Percentiles rank a stretch among this genome's conserved stretches.
phyloP scores from a whole-genome alignment of 2,329 filamentous ascomycete genomes.

The Hypoxylon sp. region DNA sequence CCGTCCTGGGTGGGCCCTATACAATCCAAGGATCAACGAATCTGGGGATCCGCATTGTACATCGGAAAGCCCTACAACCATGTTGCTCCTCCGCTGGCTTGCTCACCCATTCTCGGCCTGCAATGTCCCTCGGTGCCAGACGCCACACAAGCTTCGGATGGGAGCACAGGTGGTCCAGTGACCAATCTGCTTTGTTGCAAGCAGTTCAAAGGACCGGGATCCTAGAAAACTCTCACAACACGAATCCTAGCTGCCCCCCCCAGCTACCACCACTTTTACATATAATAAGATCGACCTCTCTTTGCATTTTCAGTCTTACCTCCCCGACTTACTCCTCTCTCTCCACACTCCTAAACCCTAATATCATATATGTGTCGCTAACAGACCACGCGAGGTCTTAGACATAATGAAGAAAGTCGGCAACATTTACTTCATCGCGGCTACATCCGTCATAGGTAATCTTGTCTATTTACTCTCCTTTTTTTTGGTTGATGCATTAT shows the following conservation, averaged over 20 bases:
- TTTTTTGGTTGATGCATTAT: background rate
- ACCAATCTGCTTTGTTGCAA: conserved; percentile 35
- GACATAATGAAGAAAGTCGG: conserved; percentile 47
- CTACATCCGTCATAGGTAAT: conserved; percentile 54
- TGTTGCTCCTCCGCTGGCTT: background rate
- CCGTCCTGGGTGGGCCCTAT: conserved; percentile 16
- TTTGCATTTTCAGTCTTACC: conserved; percentile 10
- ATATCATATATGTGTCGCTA: conserved; percentile 27
- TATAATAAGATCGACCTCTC: conserved; percentile 34
- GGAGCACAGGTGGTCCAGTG: conserved; percentile 27
- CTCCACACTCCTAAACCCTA: conserved; percentile 16
- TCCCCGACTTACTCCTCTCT: conserved; percentile 9
- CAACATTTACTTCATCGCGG: conserved; percentile 55
- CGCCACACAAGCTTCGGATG: too few relatives aligned
- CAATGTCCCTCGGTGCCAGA: conserved; percentile 27
- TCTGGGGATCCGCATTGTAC: conserved; percentile 32
- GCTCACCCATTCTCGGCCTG: conserved; percentile 15
- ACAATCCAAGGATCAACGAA: conserved; percentile 21
- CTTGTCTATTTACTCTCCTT: background rate
- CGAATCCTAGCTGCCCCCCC: conserved; percentile 24
- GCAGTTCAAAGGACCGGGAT: conserved; percentile 24
- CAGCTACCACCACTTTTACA: conserved; percentile 19
- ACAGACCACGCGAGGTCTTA: conserved; percentile 38
- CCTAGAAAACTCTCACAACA: conserved; percentile 17
- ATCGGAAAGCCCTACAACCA: conserved; percentile 16